Evolutionary conservation across 495 filamentous ascomycete species (phyloP).

Genomic region (Letharia columbiana): DNA sequence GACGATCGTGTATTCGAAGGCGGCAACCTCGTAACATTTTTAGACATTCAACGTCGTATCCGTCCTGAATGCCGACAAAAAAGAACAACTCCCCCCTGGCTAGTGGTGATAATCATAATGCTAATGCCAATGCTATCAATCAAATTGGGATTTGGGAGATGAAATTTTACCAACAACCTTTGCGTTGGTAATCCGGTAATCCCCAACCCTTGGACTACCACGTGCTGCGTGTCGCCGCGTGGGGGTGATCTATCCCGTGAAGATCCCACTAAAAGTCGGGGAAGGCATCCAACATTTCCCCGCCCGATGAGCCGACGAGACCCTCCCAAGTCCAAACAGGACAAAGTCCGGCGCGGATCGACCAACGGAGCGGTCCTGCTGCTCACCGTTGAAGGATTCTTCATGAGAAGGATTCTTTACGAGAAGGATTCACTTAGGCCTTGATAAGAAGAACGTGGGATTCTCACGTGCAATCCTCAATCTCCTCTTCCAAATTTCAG

Average conservation of each 20-base stretch:
- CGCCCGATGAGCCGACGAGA: neutral
- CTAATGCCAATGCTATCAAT: no score
- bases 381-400: neutral
- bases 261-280: slow-evolving; percentile 2
- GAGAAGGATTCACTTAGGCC: neutral
- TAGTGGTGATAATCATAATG: neutral
- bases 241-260: slow-evolving; percentile 2
- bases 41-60: neutral
- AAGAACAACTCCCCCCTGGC: neutral
- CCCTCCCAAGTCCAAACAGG: neutral
- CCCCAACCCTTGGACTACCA: neutral
- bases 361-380: neutral
- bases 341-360: neutral
- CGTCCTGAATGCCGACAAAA: neutral
- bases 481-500: neutral
- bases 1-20: neutral
- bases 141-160: neutral
- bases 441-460: neutral
- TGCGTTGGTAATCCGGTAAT: neutral
- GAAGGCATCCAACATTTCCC: slow-evolving; percentile 3
- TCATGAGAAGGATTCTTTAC: neutral
- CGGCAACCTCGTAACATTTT: neutral
- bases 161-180: neutral
- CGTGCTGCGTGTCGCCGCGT: slow-evolving; percentile 1
- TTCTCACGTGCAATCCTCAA: neutral